A percentile compares a stretch with the other conserved stretches of the same genome.
These are phyloP conservation scores for Daldinia sp. DNA, from an alignment of 2,329 filamentous ascomycete genomes.

Conservation along the genomic window DNA sequence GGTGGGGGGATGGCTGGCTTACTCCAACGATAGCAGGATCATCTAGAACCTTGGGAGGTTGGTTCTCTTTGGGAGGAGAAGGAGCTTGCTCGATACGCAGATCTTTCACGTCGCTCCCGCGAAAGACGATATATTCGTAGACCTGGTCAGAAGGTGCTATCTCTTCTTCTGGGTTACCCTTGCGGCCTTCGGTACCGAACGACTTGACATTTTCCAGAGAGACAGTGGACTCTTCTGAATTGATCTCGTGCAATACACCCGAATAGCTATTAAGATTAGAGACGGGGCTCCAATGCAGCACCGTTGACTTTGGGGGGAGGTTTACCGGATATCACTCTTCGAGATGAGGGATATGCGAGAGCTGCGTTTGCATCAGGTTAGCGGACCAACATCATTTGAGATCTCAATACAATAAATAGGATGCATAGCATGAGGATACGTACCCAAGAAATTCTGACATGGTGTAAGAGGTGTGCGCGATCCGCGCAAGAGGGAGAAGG, in stretches of 20 bases:
- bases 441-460: constrained; percentile 74
- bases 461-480: constrained; percentile 43
- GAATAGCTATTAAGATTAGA: constrained; percentile 78
- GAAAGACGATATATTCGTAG: constrained; percentile 99
- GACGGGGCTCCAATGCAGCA: constrained; percentile 30
- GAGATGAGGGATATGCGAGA: constrained; percentile 97
- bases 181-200: constrained; percentile 92
- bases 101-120: constrained; percentile 98
- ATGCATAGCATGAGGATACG: constrained; percentile 32
- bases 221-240: constrained; percentile 95
- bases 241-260: constrained; percentile 96
- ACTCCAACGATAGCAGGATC: constrained; percentile 97
- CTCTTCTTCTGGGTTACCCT: constrained; percentile 81
- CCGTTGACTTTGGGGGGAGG: constrained; percentile 28
- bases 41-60: constrained; percentile 84
- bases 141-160: constrained; percentile 86
- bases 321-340: constrained; percentile 95
- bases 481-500: constrained; percentile 40
- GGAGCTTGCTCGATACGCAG: constrained; percentile 90
- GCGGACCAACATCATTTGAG: constrained; percentile 5
- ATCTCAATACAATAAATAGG: neutral
- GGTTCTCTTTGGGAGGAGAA: constrained; percentile 77
- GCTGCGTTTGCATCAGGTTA: constrained; percentile 59
- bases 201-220: constrained; percentile 96
- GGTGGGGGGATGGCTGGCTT: constrained; percentile 66